phyloP scores from a whole-genome alignment of 106 monocot genomes.

The Dendrobium officinale region DNA sequence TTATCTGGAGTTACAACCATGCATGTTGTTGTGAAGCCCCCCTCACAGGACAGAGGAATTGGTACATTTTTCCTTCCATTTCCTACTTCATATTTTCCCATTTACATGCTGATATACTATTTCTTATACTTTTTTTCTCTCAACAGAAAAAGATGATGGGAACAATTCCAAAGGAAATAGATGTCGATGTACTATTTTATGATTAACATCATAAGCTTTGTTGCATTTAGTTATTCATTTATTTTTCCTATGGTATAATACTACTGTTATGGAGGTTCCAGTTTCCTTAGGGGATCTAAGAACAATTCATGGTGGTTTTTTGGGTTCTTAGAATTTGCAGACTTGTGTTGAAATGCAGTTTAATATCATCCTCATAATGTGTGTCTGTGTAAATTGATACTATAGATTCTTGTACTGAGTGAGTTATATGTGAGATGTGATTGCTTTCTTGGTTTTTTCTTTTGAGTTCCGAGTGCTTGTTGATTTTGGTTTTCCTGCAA shows the following conservation, averaged over 20 bases:
- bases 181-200: constrained; percentile 52
- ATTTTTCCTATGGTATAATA: constrained; percentile 6
- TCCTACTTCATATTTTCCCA: background rate
- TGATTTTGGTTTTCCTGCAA: too few relatives aligned
- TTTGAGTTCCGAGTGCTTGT: too few relatives aligned
- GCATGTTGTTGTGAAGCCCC: constrained; percentile 58
- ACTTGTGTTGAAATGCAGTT: background rate
- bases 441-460: background rate
- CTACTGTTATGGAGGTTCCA: background rate
- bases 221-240: constrained; percentile 2
- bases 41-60: constrained; percentile 32
- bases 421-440: background rate
- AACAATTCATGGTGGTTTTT: background rate
- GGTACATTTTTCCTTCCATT: constrained; percentile 22
- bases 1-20: constrained; percentile 53
- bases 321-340: background rate
- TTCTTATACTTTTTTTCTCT: background rate
- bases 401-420: background rate
- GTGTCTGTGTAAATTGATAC: background rate
- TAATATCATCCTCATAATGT: background rate
- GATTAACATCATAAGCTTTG: background rate
- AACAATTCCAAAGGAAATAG: constrained; percentile 20
- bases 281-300: background rate
- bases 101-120: background rate
- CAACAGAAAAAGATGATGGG: constrained; percentile 31